A percentile compares a stretch with the other conserved stretches of the same genome.
Conservation (phyloP, 1,284 basidiomycete species). For the Ganoderma sinense region DNA sequence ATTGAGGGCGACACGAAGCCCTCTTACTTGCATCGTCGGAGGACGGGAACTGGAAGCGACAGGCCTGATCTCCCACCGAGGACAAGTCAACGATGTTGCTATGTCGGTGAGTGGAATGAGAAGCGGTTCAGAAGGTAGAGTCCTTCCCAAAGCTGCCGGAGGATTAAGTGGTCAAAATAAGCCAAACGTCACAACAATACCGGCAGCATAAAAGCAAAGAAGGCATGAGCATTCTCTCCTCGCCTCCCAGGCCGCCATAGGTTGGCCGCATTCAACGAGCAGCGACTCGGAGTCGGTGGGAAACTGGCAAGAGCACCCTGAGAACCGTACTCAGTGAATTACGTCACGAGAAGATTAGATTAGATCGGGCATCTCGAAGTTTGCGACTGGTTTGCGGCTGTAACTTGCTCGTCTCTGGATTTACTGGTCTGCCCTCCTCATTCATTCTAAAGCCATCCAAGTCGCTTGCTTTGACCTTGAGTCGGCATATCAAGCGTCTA, state of each 20-base stretch:
- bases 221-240: too few relatives aligned
- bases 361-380: neutral
- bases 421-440: neutral
- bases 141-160: too few relatives aligned
- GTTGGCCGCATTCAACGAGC: too few relatives aligned
- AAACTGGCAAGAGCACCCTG: too few relatives aligned
- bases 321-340: too few relatives aligned
- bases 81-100: neutral
- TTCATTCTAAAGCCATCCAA: neutral
- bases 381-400: neutral
- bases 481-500: neutral
- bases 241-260: too few relatives aligned
- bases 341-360: conserved; percentile 16
- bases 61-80: neutral
- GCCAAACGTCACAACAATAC: too few relatives aligned
- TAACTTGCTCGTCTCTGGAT: neutral
- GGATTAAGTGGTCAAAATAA: too few relatives aligned
- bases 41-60: neutral
- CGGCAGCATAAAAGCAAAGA: too few relatives aligned
- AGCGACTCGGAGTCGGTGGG: neutral
- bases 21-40: conserved; percentile 31
- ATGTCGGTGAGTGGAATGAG: too few relatives aligned
- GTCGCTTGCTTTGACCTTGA: neutral
- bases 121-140: too few relatives aligned
- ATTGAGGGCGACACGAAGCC: conserved; percentile 68